A percentile compares a stretch with the other conserved stretches of the same genome.
Conservation (phyloP, 768 basidiomycete species). For the Sistotremastrum niveocremeum region DNA sequence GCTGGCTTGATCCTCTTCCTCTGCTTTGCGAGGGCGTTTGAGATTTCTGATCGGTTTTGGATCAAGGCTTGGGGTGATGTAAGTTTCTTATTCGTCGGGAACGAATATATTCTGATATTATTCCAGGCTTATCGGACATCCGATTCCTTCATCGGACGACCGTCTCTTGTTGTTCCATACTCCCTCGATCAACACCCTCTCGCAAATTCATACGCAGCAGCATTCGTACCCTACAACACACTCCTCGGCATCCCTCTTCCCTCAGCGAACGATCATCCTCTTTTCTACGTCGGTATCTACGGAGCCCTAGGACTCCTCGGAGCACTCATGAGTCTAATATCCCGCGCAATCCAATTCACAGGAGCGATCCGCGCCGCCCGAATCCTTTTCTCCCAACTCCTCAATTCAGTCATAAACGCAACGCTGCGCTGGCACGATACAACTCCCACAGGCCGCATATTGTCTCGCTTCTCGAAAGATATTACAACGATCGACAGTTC, state of each 20-base stretch:
- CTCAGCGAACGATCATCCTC: constrained; percentile 14
- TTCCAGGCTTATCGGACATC: too few relatives aligned
- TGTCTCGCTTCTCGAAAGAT: constrained; percentile 18
- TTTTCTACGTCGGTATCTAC: constrained; percentile 16
- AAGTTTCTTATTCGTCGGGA: neutral
- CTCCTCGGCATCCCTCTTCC: constrained; percentile 4
- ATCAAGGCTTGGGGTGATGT: neutral
- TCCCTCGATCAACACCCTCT: too few relatives aligned
- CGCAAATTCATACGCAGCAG: too few relatives aligned
- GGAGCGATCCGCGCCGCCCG: constrained; percentile 9
- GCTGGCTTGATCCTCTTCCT: too few relatives aligned
- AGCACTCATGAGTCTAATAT: constrained; percentile 7
- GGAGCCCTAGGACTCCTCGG: constrained; percentile 12
- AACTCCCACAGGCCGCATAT: constrained; percentile 9
- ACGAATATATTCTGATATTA: too few relatives aligned
- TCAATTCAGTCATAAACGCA: constrained; percentile 13
- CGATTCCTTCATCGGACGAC: too few relatives aligned
- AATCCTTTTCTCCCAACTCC: constrained; percentile 12
- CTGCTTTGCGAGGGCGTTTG: too few relatives aligned
- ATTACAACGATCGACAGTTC: constrained; percentile 11
- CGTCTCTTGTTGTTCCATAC: too few relatives aligned
- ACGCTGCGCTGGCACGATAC: constrained; percentile 15
- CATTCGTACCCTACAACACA: too few relatives aligned
- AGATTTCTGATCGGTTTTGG: too few relatives aligned
- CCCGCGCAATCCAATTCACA: constrained; percentile 10